phyloP scores from a whole-genome alignment of 305 asterid genomes.

The Fraxinus platypoda region DNA sequence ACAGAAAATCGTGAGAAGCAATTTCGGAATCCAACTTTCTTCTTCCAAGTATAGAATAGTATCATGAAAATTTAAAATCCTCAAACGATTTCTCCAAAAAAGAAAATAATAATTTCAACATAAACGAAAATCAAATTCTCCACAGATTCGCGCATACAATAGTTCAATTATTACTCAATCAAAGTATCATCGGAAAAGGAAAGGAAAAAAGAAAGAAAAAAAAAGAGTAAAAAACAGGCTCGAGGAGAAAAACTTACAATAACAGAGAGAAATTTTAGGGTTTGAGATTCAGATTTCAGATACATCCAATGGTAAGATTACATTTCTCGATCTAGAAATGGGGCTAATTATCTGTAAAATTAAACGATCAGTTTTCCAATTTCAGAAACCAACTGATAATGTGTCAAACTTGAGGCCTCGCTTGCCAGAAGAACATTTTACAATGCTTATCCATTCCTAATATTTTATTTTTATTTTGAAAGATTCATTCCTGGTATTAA shows the following conservation, averaged over 20 bases:
- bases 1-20: background rate
- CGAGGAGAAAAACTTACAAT: conserved; percentile 23
- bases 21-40: background rate
- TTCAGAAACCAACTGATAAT: background rate
- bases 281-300: background rate
- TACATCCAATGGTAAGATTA: background rate
- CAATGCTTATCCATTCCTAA: no score
- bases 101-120: background rate
- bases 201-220: background rate
- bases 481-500: no score
- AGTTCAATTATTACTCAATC: background rate
- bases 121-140: background rate
- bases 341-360: background rate
- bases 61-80: background rate
- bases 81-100: background rate
- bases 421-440: background rate
- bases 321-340: background rate
- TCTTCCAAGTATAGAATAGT: background rate
- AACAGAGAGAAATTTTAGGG: conserved; percentile 2
- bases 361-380: background rate
- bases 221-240: background rate
- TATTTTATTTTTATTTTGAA: no score
- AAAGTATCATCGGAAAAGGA: background rate
- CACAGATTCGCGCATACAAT: background rate
- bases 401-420: background rate